Percentiles rank a stretch among this genome's conserved stretches.
Evolutionary conservation across 768 basidiomycete species (phyloP).

Genomic region (Postia placenta): DNA sequence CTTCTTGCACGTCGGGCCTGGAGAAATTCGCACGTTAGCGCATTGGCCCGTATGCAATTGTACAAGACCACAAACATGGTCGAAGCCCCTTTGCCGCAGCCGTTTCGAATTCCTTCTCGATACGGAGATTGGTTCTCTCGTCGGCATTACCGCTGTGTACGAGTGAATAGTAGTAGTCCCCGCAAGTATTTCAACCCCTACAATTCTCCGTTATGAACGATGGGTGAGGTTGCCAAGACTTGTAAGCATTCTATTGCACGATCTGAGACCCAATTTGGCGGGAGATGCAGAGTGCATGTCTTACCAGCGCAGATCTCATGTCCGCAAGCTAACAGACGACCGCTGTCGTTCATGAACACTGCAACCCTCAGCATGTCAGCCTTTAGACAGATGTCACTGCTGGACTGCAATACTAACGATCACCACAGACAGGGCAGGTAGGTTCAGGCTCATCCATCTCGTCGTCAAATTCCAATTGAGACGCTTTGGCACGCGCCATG

Average conservation of each 20-base stretch:
- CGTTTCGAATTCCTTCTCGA: conserved; percentile 50
- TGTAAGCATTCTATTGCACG: conserved; percentile 49
- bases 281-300: conserved; percentile 7
- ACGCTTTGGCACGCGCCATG: conserved; percentile 39
- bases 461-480: conserved; percentile 44
- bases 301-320: conserved; percentile 62
- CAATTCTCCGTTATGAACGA: conserved; percentile 57
- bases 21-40: no score
- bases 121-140: conserved; percentile 48
- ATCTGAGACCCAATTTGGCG: no score
- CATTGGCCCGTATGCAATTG: no score
- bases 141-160: conserved; percentile 44
- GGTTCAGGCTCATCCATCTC: conserved; percentile 37
- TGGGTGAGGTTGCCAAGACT: conserved; percentile 43
- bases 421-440: conserved; percentile 62
- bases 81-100: conserved; percentile 52
- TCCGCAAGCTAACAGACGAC: conserved; percentile 57
- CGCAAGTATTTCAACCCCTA: no score
- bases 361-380: neutral
- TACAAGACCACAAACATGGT: conserved; percentile 38
- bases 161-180: no score
- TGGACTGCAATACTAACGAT: conserved; percentile 32
- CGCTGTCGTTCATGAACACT: conserved; percentile 46
- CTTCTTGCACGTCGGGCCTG: conserved; percentile 65
- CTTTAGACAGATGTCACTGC: neutral